phyloP scores from a whole-genome alignment of 768 basidiomycete species.

The Tremella fuciformis region DNA sequence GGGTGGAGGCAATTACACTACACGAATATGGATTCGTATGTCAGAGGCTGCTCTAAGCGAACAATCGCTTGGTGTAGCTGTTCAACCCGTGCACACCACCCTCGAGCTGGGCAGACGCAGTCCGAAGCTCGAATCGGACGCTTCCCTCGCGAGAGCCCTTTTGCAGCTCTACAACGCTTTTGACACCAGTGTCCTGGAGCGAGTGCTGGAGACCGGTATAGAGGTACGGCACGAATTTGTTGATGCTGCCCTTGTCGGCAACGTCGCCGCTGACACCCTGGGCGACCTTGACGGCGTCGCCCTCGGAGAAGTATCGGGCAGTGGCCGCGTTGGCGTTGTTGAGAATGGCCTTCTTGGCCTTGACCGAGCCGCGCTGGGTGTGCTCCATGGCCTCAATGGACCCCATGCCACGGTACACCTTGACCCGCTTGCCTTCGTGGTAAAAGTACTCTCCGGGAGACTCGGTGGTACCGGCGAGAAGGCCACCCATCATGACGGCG shows the following conservation, averaged over 20 bases:
- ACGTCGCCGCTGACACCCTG: conserved; percentile 84
- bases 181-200: conserved; percentile 86
- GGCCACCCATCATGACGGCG: conserved; percentile 98
- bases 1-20: no score
- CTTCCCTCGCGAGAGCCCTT: conserved; percentile 63
- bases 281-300: conserved; percentile 89
- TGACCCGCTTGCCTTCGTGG: conserved; percentile 97
- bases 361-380: conserved; percentile 54
- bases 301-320: conserved; percentile 90
- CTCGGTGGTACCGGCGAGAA: conserved; percentile 93
- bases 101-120: conserved; percentile 91
- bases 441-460: conserved; percentile 99
- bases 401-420: conserved; percentile 98
- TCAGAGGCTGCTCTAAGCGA: conserved; percentile 43
- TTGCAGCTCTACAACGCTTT: conserved; percentile 64
- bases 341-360: conserved; percentile 26
- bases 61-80: conserved; percentile 64
- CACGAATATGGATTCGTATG: neutral
- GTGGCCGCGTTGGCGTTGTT: conserved; percentile 85
- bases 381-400: conserved; percentile 61
- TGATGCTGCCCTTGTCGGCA: conserved; percentile 92
- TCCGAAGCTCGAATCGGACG: conserved; percentile 87
- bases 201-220: conserved; percentile 70
- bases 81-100: conserved; percentile 94
- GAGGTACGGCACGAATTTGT: conserved; percentile 74